These are phyloP conservation scores for Hippophae rhamnoides DNA, from an alignment of 306 rosid genomes.

Conservation along the genomic window DNA sequence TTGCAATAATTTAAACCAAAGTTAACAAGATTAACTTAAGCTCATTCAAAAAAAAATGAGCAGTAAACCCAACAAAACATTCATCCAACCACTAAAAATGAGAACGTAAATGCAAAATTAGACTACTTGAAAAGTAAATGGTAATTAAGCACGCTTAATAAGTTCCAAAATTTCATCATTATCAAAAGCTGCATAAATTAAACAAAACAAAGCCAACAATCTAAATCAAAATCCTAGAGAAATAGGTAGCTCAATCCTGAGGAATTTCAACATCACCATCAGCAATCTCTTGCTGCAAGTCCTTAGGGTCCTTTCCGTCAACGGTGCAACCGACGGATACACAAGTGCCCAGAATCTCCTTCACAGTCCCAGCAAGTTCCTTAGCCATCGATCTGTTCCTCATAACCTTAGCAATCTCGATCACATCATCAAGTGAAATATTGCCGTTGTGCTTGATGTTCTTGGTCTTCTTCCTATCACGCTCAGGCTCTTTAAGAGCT, in stretches of 20 bases:
- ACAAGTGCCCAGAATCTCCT: conserved; percentile 82
- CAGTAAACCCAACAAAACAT: no score
- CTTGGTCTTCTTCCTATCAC: conserved; percentile 75
- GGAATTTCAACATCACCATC: conserved; percentile 83
- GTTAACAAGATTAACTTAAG: no score
- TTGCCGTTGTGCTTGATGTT: conserved; percentile 79
- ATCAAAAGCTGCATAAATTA: no score
- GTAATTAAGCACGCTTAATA: no score
- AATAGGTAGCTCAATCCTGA: conserved; percentile 40
- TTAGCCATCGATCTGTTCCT: conserved; percentile 75
- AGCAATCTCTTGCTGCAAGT: conserved; percentile 66
- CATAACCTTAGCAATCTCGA: conserved; percentile 81
- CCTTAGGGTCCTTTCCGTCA: conserved; percentile 79
- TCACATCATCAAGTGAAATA: conserved; percentile 75
- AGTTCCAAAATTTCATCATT: no score
- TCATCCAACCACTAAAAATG: no score
- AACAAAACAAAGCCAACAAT: not conserved
- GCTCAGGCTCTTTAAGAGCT: conserved; percentile 79
- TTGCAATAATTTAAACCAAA: no score
- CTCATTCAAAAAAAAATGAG: no score
- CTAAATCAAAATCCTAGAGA: not conserved
- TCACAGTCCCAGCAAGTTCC: conserved; percentile 57
- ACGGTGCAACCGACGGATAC: conserved; percentile 90
- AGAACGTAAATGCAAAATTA: no score
- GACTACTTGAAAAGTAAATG: no score